These are phyloP conservation scores for Ophiocordyceps robertsii DNA, from an alignment of 2,329 filamentous ascomycete genomes.

Conservation along the genomic window DNA sequence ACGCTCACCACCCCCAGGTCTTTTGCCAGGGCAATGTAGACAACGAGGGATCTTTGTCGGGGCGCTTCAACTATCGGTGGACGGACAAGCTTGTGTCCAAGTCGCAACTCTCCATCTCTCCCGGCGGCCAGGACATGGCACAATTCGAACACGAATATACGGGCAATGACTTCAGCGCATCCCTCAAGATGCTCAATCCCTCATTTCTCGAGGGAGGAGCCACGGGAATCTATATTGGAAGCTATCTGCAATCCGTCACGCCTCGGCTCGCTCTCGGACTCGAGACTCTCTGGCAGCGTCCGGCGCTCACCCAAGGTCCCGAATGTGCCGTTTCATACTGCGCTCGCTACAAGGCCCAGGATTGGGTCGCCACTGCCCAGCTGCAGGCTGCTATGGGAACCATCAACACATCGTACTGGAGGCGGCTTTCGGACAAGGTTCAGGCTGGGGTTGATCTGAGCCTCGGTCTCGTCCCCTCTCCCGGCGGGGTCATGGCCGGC, in stretches of 20 bases:
- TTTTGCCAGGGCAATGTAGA: slow-evolving; percentile 95
- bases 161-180: slow-evolving; percentile 84
- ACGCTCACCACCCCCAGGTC: slow-evolving; percentile 39
- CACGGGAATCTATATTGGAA: slow-evolving; percentile 90
- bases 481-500: slow-evolving; percentile 60
- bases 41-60: slow-evolving; percentile 77
- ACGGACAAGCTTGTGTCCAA: slow-evolving; percentile 69
- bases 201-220: slow-evolving; percentile 81
- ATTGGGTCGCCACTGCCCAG: slow-evolving; percentile 90
- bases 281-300: slow-evolving; percentile 88
- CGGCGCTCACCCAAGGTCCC: slow-evolving; percentile 71
- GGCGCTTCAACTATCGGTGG: slow-evolving; percentile 91
- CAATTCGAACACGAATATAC: slow-evolving; percentile 94
- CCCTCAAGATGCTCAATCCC: slow-evolving; percentile 91
- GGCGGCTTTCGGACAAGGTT: slow-evolving; percentile 81
- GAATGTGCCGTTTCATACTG: slow-evolving; percentile 85
- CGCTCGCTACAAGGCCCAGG: slow-evolving; percentile 76
- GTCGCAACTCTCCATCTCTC: slow-evolving; percentile 72
- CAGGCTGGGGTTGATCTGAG: slow-evolving; percentile 94
- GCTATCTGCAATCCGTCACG: slow-evolving; percentile 89
- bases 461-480: slow-evolving; percentile 59
- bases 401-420: slow-evolving; percentile 88
- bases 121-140: slow-evolving; percentile 72
- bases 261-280: slow-evolving; percentile 76
- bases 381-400: slow-evolving; percentile 71